A percentile compares a stretch with the other conserved stretches of the same genome.
Evolutionary conservation across 2,329 filamentous ascomycete species (phyloP).

Genomic region (Fusarium pseudonygamai): DNA sequence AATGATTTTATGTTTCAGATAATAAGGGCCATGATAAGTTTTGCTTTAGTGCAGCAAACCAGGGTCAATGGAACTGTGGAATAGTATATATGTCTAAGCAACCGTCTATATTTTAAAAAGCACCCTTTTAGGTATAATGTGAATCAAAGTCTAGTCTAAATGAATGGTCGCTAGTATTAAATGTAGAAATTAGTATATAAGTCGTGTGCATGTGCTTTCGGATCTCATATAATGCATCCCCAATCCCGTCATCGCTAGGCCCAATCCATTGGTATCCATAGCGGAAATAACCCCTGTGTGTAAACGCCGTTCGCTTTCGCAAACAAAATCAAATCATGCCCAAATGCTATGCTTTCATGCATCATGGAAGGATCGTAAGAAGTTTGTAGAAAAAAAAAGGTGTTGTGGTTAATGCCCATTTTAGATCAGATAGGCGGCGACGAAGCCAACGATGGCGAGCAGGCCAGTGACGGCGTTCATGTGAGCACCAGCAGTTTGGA

Average conservation of each 20-base stretch:
- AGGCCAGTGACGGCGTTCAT: slow-evolving; percentile 48
- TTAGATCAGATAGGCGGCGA: slow-evolving; percentile 56
- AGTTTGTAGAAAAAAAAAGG: slow-evolving; percentile 1
- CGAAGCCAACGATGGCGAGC: slow-evolving; percentile 51
- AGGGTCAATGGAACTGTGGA: not conserved
- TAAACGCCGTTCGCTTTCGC: slow-evolving; percentile 36
- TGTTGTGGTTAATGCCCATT: not conserved
- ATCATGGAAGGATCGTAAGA: slow-evolving; percentile 40
- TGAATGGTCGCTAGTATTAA: slow-evolving; percentile 40
- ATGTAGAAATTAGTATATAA: slow-evolving; percentile 36
- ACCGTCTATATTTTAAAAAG: slow-evolving; percentile 16
- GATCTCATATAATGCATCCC: slow-evolving; percentile 30
- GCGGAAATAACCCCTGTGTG: slow-evolving; percentile 23
- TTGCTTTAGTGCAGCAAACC: not conserved
- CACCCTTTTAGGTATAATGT: slow-evolving; percentile 16
- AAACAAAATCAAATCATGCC: slow-evolving; percentile 24
- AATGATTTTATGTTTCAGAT: not conserved
- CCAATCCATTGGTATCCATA: slow-evolving; percentile 17
- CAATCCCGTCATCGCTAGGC: slow-evolving; percentile 29
- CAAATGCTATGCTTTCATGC: slow-evolving; percentile 36
- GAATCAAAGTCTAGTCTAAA: slow-evolving; percentile 38
- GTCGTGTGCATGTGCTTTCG: slow-evolving; percentile 30
- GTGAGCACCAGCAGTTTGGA: slow-evolving; percentile 43
- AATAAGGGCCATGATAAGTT: not conserved
- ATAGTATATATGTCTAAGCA: not conserved